Conservation (phyloP, 768 basidiomycete genomes). For the Boletus bicolor region DNA sequence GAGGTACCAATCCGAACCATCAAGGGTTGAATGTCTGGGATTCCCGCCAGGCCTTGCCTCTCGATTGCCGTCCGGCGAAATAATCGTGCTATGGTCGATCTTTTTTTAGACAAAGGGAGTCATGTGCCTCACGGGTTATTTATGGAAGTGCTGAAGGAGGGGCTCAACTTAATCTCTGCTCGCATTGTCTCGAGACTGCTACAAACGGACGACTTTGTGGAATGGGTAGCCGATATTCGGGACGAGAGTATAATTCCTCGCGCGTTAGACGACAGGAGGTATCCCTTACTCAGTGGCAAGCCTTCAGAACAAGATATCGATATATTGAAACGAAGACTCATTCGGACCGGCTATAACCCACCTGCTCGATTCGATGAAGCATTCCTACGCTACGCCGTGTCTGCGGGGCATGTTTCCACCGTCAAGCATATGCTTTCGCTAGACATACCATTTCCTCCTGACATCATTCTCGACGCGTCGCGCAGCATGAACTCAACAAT, state of each 20-base stretch:
- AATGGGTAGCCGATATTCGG: background rate
- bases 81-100: background rate
- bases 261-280: background rate
- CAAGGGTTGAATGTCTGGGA: background rate
- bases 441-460: background rate
- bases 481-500: background rate
- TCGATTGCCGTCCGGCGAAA: background rate
- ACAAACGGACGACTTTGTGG: constrained; percentile 8
- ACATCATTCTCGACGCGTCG: constrained; percentile 4
- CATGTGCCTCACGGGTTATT: constrained; percentile 1
- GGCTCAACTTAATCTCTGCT: background rate
- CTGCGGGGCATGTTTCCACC: constrained; percentile 1
- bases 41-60: background rate
- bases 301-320: background rate
- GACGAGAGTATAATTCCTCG: background rate
- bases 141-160: fast-evolving
- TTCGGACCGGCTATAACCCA: constrained; percentile 3
- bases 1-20: background rate
- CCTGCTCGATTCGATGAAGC: background rate
- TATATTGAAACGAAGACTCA: background rate
- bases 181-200: background rate
- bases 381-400: background rate
- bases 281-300: background rate
- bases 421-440: constrained; percentile 2
- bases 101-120: background rate